Base-by-base conservation (phyloP, 495 filamentous ascomycete genomes). In the Arthonia radiata region DNA sequence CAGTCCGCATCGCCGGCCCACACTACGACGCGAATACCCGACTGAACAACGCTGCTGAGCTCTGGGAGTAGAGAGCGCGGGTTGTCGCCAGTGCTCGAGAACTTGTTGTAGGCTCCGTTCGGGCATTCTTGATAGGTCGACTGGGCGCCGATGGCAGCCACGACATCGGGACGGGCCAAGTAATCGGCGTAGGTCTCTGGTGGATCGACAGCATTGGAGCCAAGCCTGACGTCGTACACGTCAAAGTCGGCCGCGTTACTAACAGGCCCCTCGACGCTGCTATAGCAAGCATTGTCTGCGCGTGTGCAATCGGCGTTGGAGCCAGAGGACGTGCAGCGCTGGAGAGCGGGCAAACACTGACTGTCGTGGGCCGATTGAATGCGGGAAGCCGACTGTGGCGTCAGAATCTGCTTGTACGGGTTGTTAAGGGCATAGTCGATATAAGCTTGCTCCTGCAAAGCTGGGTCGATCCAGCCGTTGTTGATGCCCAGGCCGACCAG, bases 1-100 rank as follows among this genome's bases (percentile, higher is more conserved):
- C 48, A 64, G 37, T 65, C 61, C 6, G 54, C 52, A 29, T 42
- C 59, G 26, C 63, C 61, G 5, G 61, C 60, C 61, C 59, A 64
- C 22, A 66, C 40, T 2, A 64, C 35, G 3, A 54, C 51, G 6
- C 37, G 40, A 29, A 67, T 43, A 3, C 57, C 57, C 2, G 53
- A 45, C 23, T 50, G 34, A 12, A 64, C 54, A 4, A 67, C 50
- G 6, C 33, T 31, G 15, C 50, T 52, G 14, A 67, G 49, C n/a
- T 42, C 35, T 2, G 36, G 15, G n/a, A 66, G 39, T 42, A 56
- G 57, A 10, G 57, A 53, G 9, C 55, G 51, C 7, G 51, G 29
- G 37, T 49, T 41, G 28, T 66, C 61, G 7, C 59, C 59, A 2
- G 55, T 60, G 4, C 28, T 22, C 7, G 37, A 14, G 23, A 64